phyloP scores from a whole-genome alignment of 2,329 filamentous ascomycete genomes.

The Didymella keratinophila region DNA sequence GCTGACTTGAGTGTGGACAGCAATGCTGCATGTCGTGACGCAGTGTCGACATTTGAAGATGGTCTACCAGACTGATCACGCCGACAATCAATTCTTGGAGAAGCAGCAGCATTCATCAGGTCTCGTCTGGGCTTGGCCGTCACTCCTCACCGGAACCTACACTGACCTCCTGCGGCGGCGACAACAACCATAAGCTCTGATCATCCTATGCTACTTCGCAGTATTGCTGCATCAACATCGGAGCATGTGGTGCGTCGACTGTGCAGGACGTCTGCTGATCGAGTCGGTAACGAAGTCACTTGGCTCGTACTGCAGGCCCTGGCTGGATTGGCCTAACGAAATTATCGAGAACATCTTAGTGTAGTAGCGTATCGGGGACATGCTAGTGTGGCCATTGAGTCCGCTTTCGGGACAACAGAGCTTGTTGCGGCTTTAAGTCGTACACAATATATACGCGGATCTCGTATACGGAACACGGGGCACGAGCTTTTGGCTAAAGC shows the following conservation, averaged over 20 bases:
- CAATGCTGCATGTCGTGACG: background rate
- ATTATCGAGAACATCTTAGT: background rate
- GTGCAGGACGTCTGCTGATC: background rate
- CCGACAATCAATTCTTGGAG: background rate
- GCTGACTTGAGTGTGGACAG: conserved; percentile 18
- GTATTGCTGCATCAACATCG: background rate
- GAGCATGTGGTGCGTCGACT: background rate
- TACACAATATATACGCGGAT: background rate
- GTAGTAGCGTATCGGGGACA: background rate
- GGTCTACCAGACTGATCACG: background rate
- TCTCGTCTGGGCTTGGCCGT: background rate
- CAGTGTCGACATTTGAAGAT: background rate
- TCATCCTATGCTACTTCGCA: background rate
- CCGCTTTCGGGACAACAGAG: background rate
- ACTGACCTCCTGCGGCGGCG: background rate
- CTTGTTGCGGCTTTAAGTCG: background rate
- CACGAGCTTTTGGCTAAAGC: background rate
- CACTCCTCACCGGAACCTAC: background rate
- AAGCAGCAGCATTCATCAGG: background rate
- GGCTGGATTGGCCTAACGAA: background rate
- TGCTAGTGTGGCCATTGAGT: background rate
- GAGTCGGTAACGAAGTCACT: background rate
- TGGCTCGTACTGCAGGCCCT: background rate
- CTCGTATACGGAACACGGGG: background rate
- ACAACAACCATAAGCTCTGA: background rate